Evolutionary conservation across 2,329 filamentous ascomycete species (phyloP), one percentile per base, ranked within the genome.

Genomic region (Raffaelea deltoideospora): DNA sequence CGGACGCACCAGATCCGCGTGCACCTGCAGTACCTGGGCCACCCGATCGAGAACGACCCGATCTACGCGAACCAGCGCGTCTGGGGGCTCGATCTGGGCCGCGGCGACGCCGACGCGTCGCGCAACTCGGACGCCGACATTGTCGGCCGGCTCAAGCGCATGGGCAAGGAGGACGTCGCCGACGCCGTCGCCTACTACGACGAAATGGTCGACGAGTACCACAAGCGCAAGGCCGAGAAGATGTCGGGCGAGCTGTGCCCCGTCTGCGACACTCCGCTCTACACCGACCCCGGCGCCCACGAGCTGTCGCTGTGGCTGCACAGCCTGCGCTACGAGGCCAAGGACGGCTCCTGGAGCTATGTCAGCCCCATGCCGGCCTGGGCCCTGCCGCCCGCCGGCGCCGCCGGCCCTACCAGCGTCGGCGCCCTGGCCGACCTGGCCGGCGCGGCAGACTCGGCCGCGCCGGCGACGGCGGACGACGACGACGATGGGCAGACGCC

Each of bases 1-100:
- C 74, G 90, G 35, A 98, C 90, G 11, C 90, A 98, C 52, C 90
- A 98, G 55, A 71, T 98, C 34, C 76, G 90, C 24, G 90, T 98
- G 15, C 90, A 98, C 51, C 67, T 98, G 14, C 90, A 98, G 53
- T 93, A 84, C 55, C 65, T 98, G 4, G 90, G 90, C 1, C 82
- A 96, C 52, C 90, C 90, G 2, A 96, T 98, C 47, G 78, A 85
- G 45, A 98, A 98, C 55, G 90, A 98, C 52, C 90, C 90, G 8
- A 96, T 98, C 48, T 98, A 98, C 56, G 86, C 84, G 49, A 98
- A 98, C 53, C 77, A 84, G 52, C 76, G 77, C 39, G 90, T 98
- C 10, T 98, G 93, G 66, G 90, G 90, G 0, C 65, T 78, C 1
- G 69, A 78, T 10, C 72, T 98, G 0, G 90, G 84, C 14, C 71